These are phyloP conservation scores for Cytospora leucostoma DNA, from an alignment of 2,329 filamentous ascomycete species.

Conservation along the genomic window DNA sequence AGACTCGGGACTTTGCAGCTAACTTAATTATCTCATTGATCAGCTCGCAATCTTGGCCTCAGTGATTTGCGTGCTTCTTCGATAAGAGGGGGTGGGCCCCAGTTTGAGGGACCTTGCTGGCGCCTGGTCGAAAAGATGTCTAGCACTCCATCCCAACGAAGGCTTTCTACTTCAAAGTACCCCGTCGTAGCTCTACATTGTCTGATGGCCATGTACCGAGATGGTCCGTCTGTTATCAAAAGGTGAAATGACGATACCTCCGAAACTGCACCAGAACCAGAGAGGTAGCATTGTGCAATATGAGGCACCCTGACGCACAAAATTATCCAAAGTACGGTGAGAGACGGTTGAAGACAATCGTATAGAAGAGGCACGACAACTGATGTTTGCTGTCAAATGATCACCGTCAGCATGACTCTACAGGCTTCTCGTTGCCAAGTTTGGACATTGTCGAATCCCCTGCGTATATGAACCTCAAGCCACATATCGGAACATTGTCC, in stretches of 20 bases:
- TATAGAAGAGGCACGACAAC: too few species aligned
- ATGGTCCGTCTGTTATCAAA: background rate
- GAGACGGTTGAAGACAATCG: too few species aligned
- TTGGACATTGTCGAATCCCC: too few species aligned
- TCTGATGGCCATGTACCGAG: too few species aligned
- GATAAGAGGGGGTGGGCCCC: background rate
- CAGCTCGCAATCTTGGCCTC: background rate
- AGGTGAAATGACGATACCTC: background rate
- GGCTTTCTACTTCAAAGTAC: background rate
- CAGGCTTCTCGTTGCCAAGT: too few species aligned
- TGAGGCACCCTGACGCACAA: background rate
- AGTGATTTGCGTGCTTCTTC: background rate
- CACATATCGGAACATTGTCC: too few species aligned
- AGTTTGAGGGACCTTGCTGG: background rate
- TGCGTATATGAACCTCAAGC: too few species aligned
- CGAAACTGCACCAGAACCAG: too few species aligned
- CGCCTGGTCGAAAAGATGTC: background rate
- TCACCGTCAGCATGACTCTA: too few species aligned
- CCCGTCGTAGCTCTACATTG: background rate
- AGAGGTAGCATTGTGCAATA: background rate
- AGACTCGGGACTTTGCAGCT: conserved; percentile 10
- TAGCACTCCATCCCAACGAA: too few species aligned
- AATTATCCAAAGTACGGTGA: background rate
- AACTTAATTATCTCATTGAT: conserved; percentile 3
- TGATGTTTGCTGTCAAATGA: too few species aligned